Conservation (phyloP, 1,139 yeast genomes). For the Geotrichum cucujoidarum region DNA sequence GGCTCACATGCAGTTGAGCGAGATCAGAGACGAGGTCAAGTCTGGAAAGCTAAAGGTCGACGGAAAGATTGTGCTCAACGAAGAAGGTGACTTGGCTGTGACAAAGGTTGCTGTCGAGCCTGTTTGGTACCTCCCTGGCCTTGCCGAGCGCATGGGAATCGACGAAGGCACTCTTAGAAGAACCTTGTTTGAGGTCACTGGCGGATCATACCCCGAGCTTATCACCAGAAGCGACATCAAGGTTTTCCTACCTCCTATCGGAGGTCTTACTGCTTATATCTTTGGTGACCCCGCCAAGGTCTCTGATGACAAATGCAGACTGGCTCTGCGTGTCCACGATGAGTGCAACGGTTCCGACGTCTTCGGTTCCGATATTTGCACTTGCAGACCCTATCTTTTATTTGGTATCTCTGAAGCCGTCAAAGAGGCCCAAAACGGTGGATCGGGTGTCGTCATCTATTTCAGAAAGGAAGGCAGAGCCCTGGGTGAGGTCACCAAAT, state of each 20-base stretch:
- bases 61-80: slow-evolving; percentile 52
- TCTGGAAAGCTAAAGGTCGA: slow-evolving; percentile 50
- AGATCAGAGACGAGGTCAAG: slow-evolving; percentile 50
- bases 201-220: slow-evolving; percentile 61
- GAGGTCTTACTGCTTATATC: slow-evolving; percentile 57
- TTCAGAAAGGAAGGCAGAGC: slow-evolving; percentile 63
- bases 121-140: slow-evolving; percentile 61
- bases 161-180: slow-evolving; percentile 51
- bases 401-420: slow-evolving; percentile 61
- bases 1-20: slow-evolving; percentile 54
- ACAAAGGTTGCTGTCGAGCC: slow-evolving; percentile 62
- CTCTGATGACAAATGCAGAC: slow-evolving; percentile 44
- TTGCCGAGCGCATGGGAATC: slow-evolving; percentile 54
- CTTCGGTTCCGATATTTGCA: slow-evolving; percentile 58
- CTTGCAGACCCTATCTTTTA: slow-evolving; percentile 57
- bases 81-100: slow-evolving; percentile 52
- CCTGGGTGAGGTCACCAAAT: slow-evolving; percentile 59
- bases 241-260: slow-evolving; percentile 58
- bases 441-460: slow-evolving; percentile 54
- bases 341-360: slow-evolving; percentile 64
- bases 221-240: slow-evolving; percentile 59
- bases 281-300: slow-evolving; percentile 54
- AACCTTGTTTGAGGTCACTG: slow-evolving; percentile 56
- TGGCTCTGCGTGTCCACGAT: slow-evolving; percentile 57
- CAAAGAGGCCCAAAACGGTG: slow-evolving; percentile 58